phyloP scores from a whole-genome alignment of 306 rosid genomes.

The Mimosa pudica region DNA sequence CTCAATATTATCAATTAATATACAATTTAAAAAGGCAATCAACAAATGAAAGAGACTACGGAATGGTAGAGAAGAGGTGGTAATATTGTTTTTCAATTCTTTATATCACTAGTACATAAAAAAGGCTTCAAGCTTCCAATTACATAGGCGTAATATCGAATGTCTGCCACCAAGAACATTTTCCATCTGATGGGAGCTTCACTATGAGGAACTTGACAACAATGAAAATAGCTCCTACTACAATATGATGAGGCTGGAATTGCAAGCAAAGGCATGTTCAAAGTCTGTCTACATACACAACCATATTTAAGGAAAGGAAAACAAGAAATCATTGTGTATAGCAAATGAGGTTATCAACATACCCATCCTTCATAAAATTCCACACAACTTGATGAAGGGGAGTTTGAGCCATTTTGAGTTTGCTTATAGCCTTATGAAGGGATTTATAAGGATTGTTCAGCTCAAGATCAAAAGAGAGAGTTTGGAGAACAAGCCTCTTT shows the following conservation, averaged over 20 bases:
- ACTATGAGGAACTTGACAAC: constrained; percentile 97
- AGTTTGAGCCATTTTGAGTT: constrained; percentile 91
- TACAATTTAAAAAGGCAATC: not conserved
- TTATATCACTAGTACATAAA: constrained; percentile 46
- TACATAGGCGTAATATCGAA: constrained; percentile 99
- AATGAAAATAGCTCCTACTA: constrained; percentile 98
- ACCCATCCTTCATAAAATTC: constrained; percentile 99
- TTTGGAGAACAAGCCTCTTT: constrained; percentile 94
- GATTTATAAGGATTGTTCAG: constrained; percentile 96
- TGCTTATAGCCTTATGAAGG: constrained; percentile 95
- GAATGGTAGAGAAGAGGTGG: constrained; percentile 36
- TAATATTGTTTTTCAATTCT: constrained; percentile 40
- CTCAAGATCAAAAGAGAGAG: constrained; percentile 88
- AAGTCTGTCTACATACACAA: constrained; percentile 80
- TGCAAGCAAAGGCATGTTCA: constrained; percentile 98
- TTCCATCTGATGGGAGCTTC: constrained; percentile 96
- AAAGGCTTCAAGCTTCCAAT: constrained; percentile 94
- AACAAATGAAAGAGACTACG: constrained; percentile 11
- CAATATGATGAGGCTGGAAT: constrained; percentile 96
- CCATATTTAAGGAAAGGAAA: constrained; percentile 57
- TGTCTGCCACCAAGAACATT: constrained; percentile 99
- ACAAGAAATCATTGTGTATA: constrained; percentile 45
- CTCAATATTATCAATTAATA: not conserved
- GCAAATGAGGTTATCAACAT: constrained; percentile 48
- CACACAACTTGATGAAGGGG: constrained; percentile 99